These are phyloP conservation scores for Xerocomellus chrysenteron DNA, from an alignment of 768 basidiomycete genomes.

Conservation along the genomic window DNA sequence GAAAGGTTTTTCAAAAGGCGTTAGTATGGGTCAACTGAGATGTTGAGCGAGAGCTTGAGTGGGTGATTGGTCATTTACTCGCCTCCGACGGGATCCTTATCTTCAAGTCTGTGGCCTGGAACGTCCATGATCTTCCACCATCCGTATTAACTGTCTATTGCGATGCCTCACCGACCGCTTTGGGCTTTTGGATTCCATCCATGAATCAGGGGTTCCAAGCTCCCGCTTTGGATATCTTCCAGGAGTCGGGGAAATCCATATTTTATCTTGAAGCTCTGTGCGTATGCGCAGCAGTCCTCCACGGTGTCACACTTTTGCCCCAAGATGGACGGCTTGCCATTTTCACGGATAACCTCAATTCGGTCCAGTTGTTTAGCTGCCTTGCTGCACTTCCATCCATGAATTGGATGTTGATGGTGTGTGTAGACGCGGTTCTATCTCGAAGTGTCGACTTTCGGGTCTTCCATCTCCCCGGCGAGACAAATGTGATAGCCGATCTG, in stretches of 20 bases:
- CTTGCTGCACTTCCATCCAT: slow-evolving; percentile 9
- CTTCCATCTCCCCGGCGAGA: slow-evolving; percentile 21
- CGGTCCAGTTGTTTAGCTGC: slow-evolving; percentile 35
- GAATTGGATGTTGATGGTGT: slow-evolving; percentile 16
- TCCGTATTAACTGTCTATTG: slow-evolving; percentile 3
- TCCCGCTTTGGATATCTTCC: slow-evolving; percentile 5
- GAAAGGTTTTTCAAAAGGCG: slow-evolving; percentile 6
- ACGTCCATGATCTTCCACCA: background rate
- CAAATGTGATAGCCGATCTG: slow-evolving; percentile 28
- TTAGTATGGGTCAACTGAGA: slow-evolving; percentile 6
- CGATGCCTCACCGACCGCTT: slow-evolving; percentile 24
- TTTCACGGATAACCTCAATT: slow-evolving; percentile 34
- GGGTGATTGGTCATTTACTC: slow-evolving; percentile 14
- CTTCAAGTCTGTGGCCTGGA: background rate
- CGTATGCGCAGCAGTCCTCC: background rate
- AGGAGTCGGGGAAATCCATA: background rate
- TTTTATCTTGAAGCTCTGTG: background rate
- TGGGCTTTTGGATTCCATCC: slow-evolving; percentile 29
- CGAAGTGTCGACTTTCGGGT: slow-evolving; percentile 21
- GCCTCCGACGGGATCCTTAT: background rate
- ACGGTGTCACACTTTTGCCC: background rate
- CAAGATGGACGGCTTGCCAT: background rate
- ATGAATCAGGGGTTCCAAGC: background rate
- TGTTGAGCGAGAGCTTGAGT: slow-evolving; percentile 10
- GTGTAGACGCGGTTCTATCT: slow-evolving; percentile 8